phyloP scores from a whole-genome alignment of 495 filamentous ascomycete genomes.

The Lichina pygmaea region DNA sequence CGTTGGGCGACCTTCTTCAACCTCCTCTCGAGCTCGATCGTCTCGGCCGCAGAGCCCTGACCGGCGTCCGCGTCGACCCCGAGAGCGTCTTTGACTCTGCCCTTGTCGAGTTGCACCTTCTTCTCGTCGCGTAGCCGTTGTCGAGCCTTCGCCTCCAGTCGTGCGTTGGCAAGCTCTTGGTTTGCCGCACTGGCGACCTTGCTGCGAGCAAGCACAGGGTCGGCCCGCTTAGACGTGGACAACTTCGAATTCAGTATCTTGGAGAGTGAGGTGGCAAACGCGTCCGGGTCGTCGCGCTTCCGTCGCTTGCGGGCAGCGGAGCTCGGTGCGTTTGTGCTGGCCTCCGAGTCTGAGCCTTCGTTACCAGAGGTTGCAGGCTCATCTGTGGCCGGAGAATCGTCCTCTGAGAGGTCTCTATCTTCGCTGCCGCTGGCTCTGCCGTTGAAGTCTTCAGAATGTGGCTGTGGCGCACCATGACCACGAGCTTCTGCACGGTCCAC shows the following conservation, averaged over 20 bases:
- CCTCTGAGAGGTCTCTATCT: not conserved
- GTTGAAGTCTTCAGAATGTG: no score
- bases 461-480: no score
- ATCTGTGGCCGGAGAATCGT: conserved; percentile 10
- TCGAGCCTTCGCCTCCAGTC: conserved; percentile 56
- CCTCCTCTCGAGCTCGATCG: conserved; percentile 52
- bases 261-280: conserved; percentile 73
- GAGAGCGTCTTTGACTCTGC: conserved; percentile 64
- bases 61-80: conserved; percentile 17
- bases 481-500: no score
- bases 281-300: conserved; percentile 73
- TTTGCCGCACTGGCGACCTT: conserved; percentile 35
- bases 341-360: conserved; percentile 3
- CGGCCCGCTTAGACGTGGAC: conserved; percentile 45
- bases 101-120: conserved; percentile 57
- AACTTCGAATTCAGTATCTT: conserved; percentile 79
- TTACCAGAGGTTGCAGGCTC: conserved; percentile 3
- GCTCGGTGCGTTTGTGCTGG: conserved; percentile 4
- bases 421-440: no score
- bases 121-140: conserved; percentile 57
- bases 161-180: conserved; percentile 37
- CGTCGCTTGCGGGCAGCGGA: conserved; percentile 11
- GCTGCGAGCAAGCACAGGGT: conserved; percentile 72
- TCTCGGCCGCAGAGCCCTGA: conserved; percentile 20
- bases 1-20: conserved; percentile 68